A percentile compares a stretch with the other conserved stretches of the same genome.
These are phyloP conservation scores for Pterulicium gracile DNA, from an alignment of 1,284 basidiomycete genomes.

Conservation along the genomic window DNA sequence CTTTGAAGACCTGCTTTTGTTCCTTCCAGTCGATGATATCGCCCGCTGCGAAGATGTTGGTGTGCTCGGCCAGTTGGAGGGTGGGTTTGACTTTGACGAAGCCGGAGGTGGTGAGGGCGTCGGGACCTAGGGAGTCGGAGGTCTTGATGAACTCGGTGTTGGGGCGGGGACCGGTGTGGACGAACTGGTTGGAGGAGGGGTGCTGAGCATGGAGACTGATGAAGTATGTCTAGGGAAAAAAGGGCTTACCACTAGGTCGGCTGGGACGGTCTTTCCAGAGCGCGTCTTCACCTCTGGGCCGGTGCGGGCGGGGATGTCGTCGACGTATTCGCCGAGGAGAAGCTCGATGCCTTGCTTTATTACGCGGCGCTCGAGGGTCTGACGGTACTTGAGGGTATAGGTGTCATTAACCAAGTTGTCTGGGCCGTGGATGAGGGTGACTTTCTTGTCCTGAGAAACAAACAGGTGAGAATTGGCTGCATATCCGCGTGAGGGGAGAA, in stretches of 20 bases:
- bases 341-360: slow-evolving; percentile 24
- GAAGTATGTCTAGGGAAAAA: no score
- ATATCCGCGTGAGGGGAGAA: not conserved
- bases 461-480: not conserved
- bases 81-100: slow-evolving; percentile 29
- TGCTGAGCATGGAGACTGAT: no score
- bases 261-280: slow-evolving; percentile 28
- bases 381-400: slow-evolving; percentile 36
- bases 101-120: slow-evolving; percentile 23
- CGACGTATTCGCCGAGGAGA: slow-evolving; percentile 30
- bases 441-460: slow-evolving; percentile 31
- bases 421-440: slow-evolving; percentile 36
- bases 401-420: slow-evolving; percentile 29
- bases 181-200: slow-evolving; percentile 29
- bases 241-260: slow-evolving; percentile 34
- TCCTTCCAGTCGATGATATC: slow-evolving; percentile 37
- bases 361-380: slow-evolving; percentile 23
- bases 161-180: slow-evolving; percentile 22
- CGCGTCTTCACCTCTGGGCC: slow-evolving; percentile 25
- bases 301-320: slow-evolving; percentile 21
- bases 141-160: slow-evolving; percentile 28
- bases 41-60: slow-evolving; percentile 35
- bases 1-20: slow-evolving; percentile 38
- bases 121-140: slow-evolving; percentile 22
- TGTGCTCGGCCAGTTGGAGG: slow-evolving; percentile 27